Percentiles rank a stretch among this genome's conserved stretches.
Conservation (phyloP, 1,284 basidiomycete species). For the Earliella scabrosa region DNA sequence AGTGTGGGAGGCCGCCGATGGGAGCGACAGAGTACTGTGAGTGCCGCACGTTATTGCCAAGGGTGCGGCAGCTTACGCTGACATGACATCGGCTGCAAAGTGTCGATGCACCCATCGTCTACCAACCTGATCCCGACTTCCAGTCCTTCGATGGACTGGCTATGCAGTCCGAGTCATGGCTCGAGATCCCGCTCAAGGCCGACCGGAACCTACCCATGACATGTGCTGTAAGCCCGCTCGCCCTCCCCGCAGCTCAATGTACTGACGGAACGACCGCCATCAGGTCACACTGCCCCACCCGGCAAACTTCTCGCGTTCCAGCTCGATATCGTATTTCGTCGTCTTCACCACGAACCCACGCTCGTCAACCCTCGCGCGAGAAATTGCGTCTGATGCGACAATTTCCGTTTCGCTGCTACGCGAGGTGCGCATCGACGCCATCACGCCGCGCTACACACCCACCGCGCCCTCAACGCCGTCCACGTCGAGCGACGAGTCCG, state of each 20-base stretch:
- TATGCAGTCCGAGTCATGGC: constrained; percentile 55
- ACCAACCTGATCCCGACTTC: constrained; percentile 63
- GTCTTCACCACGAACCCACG: constrained; percentile 68
- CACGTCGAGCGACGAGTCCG: constrained; percentile 56
- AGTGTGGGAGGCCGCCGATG: constrained; percentile 61
- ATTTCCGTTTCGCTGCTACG: constrained; percentile 65
- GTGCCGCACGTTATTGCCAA: too few relatives aligned
- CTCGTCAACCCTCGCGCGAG: constrained; percentile 54
- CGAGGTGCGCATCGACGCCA: constrained; percentile 51
- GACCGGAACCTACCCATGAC: constrained; percentile 66
- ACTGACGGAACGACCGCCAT: not conserved
- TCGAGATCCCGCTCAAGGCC: constrained; percentile 66
- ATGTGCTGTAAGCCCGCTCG: constrained; percentile 54
- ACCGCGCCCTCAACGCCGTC: constrained; percentile 45
- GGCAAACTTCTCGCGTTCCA: constrained; percentile 58
- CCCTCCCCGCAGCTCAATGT: not conserved
- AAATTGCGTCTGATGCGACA: constrained; percentile 71
- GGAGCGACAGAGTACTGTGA: constrained; percentile 52
- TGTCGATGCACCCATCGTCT: constrained; percentile 64
- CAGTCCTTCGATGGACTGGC: constrained; percentile 56
- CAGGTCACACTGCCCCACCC: constrained; percentile 68
- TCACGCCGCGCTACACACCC: constrained; percentile 26
- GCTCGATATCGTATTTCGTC: constrained; percentile 68
- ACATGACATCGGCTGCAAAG: constrained; percentile 38
- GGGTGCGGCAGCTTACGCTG: too few relatives aligned